Base-by-base conservation (phyloP, 2,329 filamentous ascomycete genomes). In the Penicillium polonicum region DNA sequence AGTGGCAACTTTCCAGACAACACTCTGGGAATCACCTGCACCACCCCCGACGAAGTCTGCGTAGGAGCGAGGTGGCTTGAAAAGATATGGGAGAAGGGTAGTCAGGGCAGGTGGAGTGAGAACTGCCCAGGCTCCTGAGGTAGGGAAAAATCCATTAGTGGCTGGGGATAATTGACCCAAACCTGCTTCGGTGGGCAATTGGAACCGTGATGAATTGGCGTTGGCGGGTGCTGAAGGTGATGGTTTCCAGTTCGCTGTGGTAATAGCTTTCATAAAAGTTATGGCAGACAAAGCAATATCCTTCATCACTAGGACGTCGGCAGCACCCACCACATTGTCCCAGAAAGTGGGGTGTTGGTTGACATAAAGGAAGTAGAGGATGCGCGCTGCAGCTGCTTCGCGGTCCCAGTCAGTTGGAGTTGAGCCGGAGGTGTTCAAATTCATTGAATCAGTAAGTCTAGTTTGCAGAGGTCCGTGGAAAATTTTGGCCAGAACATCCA, bases 11-110 rank as follows among this genome's bases (percentile, higher is more conserved):
- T 80, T 79, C 72, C 83, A 86, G 3, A 83, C 82, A 2, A 82
- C 78, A 60, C 80, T 83, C 65, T 86, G 82, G 1, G 79, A 73
- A 65, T 85, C 84, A 2, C 81, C 82, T 10, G 79, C 75, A 10
- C 84, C 83, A 38, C 77, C 75, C 15, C 81, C 82, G 0, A 85
- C 83, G n/a, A 85, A 76, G 53, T 83, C 84, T 13, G 80, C 79
- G 59, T 83, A 85, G 0, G 80, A 81, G 31, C 81, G 80, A 1
- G 84, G 79, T 3, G 83, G 82, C 53, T 80, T 82, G 55, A 86
- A 78, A 2, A 87, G 73, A 63, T 82, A 85, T 0, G 84, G 83
- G 0, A 86, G 69, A 0, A 85, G 75, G 2, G 76, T 76, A 52
- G 74, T 80, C 57, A 79, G 74, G 45, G 76, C 82, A 48, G 74